Base-by-base conservation (phyloP, 805 yeast genomes). In the Brettanomyces bruxellensis region DNA sequence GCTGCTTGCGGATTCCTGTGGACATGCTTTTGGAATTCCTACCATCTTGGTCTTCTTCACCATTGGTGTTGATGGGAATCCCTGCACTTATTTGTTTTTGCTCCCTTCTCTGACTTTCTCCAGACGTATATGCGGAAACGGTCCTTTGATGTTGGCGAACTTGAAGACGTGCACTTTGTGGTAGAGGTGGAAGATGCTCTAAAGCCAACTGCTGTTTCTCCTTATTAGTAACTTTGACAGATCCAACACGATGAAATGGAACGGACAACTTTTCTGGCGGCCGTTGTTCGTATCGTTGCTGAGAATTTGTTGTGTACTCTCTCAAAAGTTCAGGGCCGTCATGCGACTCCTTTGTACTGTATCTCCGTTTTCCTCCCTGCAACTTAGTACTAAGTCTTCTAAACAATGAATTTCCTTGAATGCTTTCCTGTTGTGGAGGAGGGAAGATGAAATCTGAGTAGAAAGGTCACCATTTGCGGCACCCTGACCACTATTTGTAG, bases 171-270 rank as follows among this genome's bases (percentile, higher is more conserved):
- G 66, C 55, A 5, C 56, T 50, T 6, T 52, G 42, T 9, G 65
- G 62, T 38, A 58, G 47, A 12, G 67, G 64, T 11, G 66, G 63
- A 40, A 48, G 44, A 7, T 34, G 11, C 28, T 38, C 39, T 40
- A 57, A 48, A n/a, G 54, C 58, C 34, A 55, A 35, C 44, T 62
- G 69, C 43, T 64, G 70, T 50, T 70, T 75, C 52, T 77, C 83
- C 55, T 72, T 75, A 12, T 78, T 73, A 1, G 83, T 77, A n/a
- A 77, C 72, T 56, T 74, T 77, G 75, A 77, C 70, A 56, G 80
- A 74, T 8, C 78, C 81, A 51, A 80, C 81, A 55, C 83, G 73
- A 55, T 81, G 80, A 41, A 77, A 35, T 35, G 38, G 38, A 2
- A 28, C 32, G 11, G 32, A 28, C 32, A 28, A 28, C 32, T 28